These are phyloP conservation scores for Pharnaceum exiguum DNA, from an alignment of 148 eudicot species.

Conservation along the genomic window DNA sequence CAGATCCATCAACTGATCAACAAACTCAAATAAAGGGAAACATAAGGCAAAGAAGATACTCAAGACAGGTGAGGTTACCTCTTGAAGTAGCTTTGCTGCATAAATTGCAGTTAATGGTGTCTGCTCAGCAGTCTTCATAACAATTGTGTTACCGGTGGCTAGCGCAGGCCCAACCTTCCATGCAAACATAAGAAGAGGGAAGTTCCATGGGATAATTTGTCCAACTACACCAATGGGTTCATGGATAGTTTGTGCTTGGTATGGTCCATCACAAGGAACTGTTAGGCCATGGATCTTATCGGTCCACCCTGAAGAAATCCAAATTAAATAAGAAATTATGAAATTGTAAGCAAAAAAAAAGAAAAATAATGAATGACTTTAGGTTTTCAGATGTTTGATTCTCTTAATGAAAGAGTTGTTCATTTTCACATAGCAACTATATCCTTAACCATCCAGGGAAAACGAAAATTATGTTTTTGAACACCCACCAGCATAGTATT, in stretches of 20 bases:
- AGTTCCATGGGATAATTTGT: conserved; percentile 87
- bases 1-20: neutral
- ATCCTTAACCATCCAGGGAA: too few relatives aligned
- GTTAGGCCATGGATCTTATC: conserved; percentile 85
- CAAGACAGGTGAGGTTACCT: conserved; percentile 31
- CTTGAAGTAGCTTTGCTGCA: conserved; percentile 61
- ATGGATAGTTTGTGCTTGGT: conserved; percentile 59
- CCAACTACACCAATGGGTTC: conserved; percentile 86
- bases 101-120: conserved; percentile 69
- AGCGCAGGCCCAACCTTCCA: conserved; percentile 83
- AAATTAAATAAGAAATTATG: neutral
- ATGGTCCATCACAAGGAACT: conserved; percentile 63
- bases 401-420: too few relatives aligned
- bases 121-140: conserved; percentile 75
- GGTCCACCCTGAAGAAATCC: conserved; percentile 50
- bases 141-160: conserved; percentile 74
- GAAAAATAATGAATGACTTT: too few relatives aligned
- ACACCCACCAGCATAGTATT: conserved; percentile 64
- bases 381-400: too few relatives aligned
- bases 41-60: neutral
- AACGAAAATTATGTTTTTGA: neutral
- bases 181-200: conserved; percentile 73
- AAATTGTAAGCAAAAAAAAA: neutral
- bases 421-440: too few relatives aligned
- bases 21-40: neutral